These are phyloP conservation scores for Ajuga chamaepitys DNA, from an alignment of 257 asterid species.

Conservation along the genomic window DNA sequence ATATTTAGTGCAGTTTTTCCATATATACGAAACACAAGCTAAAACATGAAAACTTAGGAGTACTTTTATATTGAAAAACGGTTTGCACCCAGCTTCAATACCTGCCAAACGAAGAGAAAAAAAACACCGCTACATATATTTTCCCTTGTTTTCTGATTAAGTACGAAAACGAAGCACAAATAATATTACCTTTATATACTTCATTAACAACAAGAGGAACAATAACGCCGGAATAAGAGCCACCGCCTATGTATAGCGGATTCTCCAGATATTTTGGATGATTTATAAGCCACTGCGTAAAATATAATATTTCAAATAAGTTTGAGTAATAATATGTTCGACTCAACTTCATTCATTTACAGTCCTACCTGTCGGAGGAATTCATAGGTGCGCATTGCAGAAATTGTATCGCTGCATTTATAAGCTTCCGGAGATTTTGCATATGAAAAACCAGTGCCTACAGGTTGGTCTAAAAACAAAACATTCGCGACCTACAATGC, in stretches of 20 bases:
- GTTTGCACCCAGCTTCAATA: slow-evolving; percentile 22
- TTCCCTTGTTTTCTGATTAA: no score
- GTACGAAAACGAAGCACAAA: neutral
- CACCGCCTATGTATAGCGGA: slow-evolving; percentile 25
- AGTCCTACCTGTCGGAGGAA: slow-evolving; percentile 23
- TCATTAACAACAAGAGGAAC: slow-evolving; percentile 15
- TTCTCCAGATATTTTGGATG: slow-evolving; percentile 26
- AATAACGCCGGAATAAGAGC: slow-evolving; percentile 22
- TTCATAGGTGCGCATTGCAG: slow-evolving; percentile 6
- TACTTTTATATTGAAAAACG: slow-evolving; percentile 22
- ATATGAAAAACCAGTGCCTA: slow-evolving; percentile 34
- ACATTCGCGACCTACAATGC: slow-evolving; percentile 33
- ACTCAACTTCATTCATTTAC: no score
- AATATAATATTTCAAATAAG: neutral
- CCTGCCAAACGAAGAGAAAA: neutral
- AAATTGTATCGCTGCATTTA: slow-evolving; percentile 6
- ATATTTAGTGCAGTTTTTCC: no score
- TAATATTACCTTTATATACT: slow-evolving; percentile 13
- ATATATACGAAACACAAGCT: neutral
- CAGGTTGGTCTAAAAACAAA: slow-evolving; percentile 30
- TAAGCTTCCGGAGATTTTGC: slow-evolving; percentile 16
- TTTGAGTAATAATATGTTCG: no score
- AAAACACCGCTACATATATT: no score
- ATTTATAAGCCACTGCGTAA: slow-evolving; percentile 30
- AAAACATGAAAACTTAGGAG: neutral